These are phyloP conservation scores for Delonix regia DNA, from an alignment of 306 rosid genomes.

Conservation along the genomic window DNA sequence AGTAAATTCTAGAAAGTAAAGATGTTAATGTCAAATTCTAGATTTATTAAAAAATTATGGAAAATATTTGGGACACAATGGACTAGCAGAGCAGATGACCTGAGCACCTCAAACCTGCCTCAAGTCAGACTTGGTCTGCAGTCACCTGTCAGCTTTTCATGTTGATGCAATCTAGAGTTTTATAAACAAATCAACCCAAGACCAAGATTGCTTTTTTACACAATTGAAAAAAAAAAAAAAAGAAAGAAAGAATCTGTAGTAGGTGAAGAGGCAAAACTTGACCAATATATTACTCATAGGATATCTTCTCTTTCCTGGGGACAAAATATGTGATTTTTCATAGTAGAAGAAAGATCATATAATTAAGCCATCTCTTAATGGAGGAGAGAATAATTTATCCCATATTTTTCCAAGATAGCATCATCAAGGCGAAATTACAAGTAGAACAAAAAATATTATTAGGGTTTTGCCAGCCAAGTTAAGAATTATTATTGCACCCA, in stretches of 20 bases:
- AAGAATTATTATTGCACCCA: too few species aligned
- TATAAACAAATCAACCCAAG: background rate
- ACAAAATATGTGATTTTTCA: background rate
- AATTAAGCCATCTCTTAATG: too few species aligned
- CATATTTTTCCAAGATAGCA: background rate
- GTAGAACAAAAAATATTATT: background rate
- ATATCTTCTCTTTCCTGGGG: background rate
- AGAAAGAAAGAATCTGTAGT: too few species aligned
- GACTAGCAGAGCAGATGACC: conserved; percentile 1
- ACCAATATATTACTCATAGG: background rate
- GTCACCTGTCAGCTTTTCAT: conserved; percentile 14
- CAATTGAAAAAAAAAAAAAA: background rate
- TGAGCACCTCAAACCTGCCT: background rate
- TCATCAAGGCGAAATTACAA: background rate
- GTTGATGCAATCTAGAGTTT: background rate
- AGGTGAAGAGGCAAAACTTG: background rate
- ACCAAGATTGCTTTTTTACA: background rate
- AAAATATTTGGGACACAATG: background rate
- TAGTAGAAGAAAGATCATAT: background rate
- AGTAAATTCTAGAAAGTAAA: conserved; percentile 9
- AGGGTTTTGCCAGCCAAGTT: too few species aligned
- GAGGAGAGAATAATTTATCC: background rate
- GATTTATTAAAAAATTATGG: background rate
- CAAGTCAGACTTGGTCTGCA: background rate
- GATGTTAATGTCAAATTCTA: background rate